Evolutionary conservation across 805 yeast species (phyloP), one percentile per base, ranked within the genome.

Genomic region (Cyberlindnera lachancei): DNA sequence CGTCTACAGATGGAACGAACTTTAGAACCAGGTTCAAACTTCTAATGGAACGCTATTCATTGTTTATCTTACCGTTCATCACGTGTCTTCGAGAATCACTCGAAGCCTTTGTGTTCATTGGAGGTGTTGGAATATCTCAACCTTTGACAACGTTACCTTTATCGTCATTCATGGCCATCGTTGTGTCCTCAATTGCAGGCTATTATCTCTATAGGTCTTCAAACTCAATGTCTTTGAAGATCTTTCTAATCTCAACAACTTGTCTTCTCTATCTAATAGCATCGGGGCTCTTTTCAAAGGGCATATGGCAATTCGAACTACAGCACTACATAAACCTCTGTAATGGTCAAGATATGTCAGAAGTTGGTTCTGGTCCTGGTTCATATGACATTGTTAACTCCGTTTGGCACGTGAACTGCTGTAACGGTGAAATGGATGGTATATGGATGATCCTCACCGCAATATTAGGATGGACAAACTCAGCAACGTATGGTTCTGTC

Each of bases 381-480:
- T 81, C 94, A 0, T 87, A 87, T 50, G 95, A 87, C 48, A 78
- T 87, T 15, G 44, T 70, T 15, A 71, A 67, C 29, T 76, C 92
- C 6, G 77, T 87, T 3, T 87, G 96, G 96, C 96, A 87, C 54
- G 95, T 87, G 17, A 85, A 87, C 58, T 86, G 95, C 56, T 87
- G 96, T 60, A 86, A 86, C 54, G 94, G 95, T 16, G 80, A 83
- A 44, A 81, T 72, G n/a, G 96, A 87, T 50, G 94, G 94, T 4
- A 75, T 79, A 20, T 87, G 94, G 95, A 85, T 86, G 94, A 63
- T 87, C 22, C 67, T 83, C 47, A 85, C 88, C 22, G 96, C 95
- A 1, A 64, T 87, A 5, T 68, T 87, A 31, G 96, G 96, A 2
- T 87, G 96, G 96, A 86, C 92, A 11, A 87, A 87, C 54, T 75